Evolutionary conservation across 306 rosid species (phyloP).

Genomic region (Spatholobus suberectus): DNA sequence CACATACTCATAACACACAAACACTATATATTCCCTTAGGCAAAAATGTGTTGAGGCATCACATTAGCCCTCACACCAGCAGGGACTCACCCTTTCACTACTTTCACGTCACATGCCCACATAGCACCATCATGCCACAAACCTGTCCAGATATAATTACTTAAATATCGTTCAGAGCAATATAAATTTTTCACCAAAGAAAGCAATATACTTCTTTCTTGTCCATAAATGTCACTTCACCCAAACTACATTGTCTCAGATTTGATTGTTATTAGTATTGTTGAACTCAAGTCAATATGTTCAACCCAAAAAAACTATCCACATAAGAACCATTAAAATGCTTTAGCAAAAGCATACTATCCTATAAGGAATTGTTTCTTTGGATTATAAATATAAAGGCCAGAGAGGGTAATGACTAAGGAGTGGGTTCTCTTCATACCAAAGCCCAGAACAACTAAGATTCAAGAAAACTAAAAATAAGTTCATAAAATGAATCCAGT

Average conservation of each 20-base stretch:
- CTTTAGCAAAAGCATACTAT: background rate
- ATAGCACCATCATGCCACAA: too few species aligned
- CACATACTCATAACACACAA: too few species aligned
- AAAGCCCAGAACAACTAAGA: background rate
- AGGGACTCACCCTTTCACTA: too few species aligned
- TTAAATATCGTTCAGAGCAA: background rate
- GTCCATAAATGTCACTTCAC: constrained; percentile 3
- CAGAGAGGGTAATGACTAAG: background rate
- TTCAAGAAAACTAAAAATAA: constrained; percentile 29
- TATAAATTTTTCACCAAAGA: background rate
- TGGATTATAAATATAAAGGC: background rate
- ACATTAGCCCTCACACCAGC: too few species aligned
- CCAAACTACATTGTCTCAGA: background rate
- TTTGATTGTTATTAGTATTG: background rate
- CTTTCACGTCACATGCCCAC: too few species aligned
- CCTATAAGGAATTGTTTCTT: background rate
- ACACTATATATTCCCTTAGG: too few species aligned
- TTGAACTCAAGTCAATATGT: too few species aligned
- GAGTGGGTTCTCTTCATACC: constrained; percentile 26
- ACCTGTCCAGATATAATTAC: too few species aligned
- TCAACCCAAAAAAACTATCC: too few species aligned
- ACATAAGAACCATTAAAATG: too few species aligned
- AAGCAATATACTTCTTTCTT: background rate
- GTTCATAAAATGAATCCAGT: constrained; percentile 17
- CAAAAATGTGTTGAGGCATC: too few species aligned